Evolutionary conservation across 495 filamentous ascomycete genomes (phyloP).

Genomic region (Ramalina intermedia): DNA sequence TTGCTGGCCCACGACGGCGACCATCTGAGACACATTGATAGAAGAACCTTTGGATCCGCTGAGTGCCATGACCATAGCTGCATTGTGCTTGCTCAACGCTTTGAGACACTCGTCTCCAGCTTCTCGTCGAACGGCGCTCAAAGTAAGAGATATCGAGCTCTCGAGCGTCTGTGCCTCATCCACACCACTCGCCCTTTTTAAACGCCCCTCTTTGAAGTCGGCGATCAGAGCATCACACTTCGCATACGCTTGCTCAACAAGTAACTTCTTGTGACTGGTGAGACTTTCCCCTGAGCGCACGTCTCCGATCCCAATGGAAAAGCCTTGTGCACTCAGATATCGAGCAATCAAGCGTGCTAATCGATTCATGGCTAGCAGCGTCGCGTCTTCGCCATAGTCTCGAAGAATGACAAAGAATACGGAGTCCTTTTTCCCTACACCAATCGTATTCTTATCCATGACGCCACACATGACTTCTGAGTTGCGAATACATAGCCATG

Average conservation of each 20-base stretch:
- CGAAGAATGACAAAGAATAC: slow-evolving; percentile 92
- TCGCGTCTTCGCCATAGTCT: slow-evolving; percentile 81
- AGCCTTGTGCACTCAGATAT: slow-evolving; percentile 78
- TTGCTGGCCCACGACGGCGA: slow-evolving; percentile 92
- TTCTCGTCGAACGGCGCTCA: slow-evolving; percentile 76
- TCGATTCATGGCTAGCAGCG: slow-evolving; percentile 85
- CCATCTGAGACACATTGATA: slow-evolving; percentile 99
- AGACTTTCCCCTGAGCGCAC: slow-evolving; percentile 67
- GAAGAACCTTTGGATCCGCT: slow-evolving; percentile 91
- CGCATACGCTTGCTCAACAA: slow-evolving; percentile 67
- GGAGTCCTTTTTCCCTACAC: slow-evolving; percentile 92
- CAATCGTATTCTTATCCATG: slow-evolving; percentile 94
- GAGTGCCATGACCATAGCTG: slow-evolving; percentile 91
- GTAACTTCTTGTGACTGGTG: slow-evolving; percentile 49
- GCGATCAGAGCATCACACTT: slow-evolving; percentile 76
- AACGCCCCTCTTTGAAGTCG: slow-evolving; percentile 57
- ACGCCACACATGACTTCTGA: slow-evolving; percentile 96
- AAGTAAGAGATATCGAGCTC: slow-evolving; percentile 75
- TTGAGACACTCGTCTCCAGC: slow-evolving; percentile 85
- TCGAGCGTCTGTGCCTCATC: slow-evolving; percentile 86
- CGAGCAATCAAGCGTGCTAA: slow-evolving; percentile 81
- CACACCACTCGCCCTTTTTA: slow-evolving; percentile 76
- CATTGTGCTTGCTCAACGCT: slow-evolving; percentile 80
- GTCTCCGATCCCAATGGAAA: slow-evolving; percentile 91
- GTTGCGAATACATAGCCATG: slow-evolving; percentile 82